These are phyloP conservation scores for Solanum rostratum DNA, from an alignment of 257 asterid genomes.

Conservation along the genomic window DNA sequence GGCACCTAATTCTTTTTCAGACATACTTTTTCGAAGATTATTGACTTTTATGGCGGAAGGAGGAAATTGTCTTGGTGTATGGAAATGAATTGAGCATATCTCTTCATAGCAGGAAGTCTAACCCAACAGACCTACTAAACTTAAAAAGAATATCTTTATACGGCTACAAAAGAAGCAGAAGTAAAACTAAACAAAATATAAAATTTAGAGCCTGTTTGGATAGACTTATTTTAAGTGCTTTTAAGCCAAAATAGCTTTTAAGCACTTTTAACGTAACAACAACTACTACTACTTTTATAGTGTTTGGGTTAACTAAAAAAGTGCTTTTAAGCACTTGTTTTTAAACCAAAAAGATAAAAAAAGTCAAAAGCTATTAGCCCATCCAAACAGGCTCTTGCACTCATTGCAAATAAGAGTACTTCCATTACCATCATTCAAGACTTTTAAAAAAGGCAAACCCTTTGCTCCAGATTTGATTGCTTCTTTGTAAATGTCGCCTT, in stretches of 20 bases:
- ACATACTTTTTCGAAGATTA: neutral
- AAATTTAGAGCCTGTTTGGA: neutral
- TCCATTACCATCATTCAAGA: slow-evolving; percentile 57
- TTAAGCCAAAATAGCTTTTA: neutral
- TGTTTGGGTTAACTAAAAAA: neutral
- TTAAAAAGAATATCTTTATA: neutral
- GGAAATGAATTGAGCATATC: neutral
- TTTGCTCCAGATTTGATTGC: slow-evolving; percentile 87
- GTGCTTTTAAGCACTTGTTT: neutral
- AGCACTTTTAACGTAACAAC: neutral
- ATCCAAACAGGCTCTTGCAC: neutral
- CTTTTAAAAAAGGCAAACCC: slow-evolving; percentile 93
- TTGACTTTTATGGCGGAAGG: neutral
- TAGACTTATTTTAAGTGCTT: neutral
- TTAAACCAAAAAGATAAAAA: neutral
- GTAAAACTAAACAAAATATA: neutral
- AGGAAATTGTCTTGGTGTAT: neutral
- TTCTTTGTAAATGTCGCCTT: slow-evolving; percentile 78
- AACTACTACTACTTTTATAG: neutral
- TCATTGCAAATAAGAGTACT: neutral
- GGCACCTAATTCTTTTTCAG: neutral
- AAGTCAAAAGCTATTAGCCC: neutral
- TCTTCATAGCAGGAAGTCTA: neutral
- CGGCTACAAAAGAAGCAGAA: neutral
- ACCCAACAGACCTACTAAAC: neutral